Evolutionary conservation across 768 basidiomycete species (phyloP).

Genomic region (Termitomyces sp.): DNA sequence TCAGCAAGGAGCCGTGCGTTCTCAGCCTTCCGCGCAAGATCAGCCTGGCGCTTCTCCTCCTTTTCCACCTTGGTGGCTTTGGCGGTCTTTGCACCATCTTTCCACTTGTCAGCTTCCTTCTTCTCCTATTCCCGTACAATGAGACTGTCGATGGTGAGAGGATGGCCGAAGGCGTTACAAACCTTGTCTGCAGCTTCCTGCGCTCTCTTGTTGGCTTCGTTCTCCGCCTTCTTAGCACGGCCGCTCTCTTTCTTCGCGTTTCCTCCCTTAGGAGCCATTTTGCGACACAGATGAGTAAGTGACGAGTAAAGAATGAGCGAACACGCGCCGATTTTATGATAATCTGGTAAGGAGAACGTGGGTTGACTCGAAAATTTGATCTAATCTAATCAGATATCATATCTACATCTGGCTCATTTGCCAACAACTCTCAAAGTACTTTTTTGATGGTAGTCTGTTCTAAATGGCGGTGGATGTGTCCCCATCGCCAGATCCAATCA

Average conservation of each 20-base stretch:
- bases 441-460: neutral
- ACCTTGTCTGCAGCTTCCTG: conserved; percentile 61
- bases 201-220: conserved; percentile 77
- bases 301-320: neutral
- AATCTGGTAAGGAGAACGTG: neutral
- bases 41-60: conserved; percentile 78
- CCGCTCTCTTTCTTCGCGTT: conserved; percentile 94
- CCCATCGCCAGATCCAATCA: too few relatives aligned
- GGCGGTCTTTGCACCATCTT: conserved; percentile 54
- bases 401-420: neutral
- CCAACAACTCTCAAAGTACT: neutral
- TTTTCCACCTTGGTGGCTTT: conserved; percentile 67
- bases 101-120: conserved; percentile 69
- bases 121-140: conserved; percentile 47
- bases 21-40: conserved; percentile 84
- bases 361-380: conserved; percentile 8
- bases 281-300: neutral
- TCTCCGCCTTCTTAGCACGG: conserved; percentile 88
- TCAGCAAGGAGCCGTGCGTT: conserved; percentile 82
- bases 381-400: conserved; percentile 17
- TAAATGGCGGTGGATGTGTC: too few relatives aligned
- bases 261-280: conserved; percentile 86
- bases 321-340: conserved; percentile 7
- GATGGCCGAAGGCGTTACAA: neutral
- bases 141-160: neutral